phyloP scores from a whole-genome alignment of 805 yeast species.

The Jamesozyma lodderae region DNA sequence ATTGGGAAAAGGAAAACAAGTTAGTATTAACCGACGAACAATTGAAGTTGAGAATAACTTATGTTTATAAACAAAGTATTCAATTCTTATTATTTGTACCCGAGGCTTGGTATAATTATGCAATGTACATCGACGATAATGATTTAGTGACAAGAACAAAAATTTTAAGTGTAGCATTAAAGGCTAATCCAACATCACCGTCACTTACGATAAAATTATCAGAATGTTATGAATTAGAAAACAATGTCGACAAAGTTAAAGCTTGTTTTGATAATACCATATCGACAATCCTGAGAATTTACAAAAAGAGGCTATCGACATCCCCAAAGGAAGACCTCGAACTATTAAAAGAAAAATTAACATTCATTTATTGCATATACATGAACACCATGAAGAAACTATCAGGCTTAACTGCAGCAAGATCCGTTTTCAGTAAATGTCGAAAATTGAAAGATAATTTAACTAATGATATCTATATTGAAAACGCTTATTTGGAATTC shows the following conservation, averaged over 20 bases:
- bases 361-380: constrained; percentile 57
- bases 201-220: constrained; percentile 58
- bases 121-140: constrained; percentile 24
- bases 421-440: constrained; percentile 60
- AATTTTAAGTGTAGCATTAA: constrained; percentile 44
- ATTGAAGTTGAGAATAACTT: constrained; percentile 50
- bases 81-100: constrained; percentile 25
- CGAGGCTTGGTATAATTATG: constrained; percentile 34
- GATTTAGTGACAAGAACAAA: constrained; percentile 14
- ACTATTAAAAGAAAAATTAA: constrained; percentile 30
- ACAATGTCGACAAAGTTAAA: constrained; percentile 42
- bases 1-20: constrained; percentile 69
- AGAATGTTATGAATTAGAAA: constrained; percentile 57
- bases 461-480: constrained; percentile 70
- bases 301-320: constrained; percentile 18
- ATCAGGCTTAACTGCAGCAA: constrained; percentile 61
- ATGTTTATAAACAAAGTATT: constrained; percentile 64
- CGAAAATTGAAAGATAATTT: constrained; percentile 47
- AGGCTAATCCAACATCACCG: constrained; percentile 61
- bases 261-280: constrained; percentile 44
- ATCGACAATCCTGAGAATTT: constrained; percentile 34
- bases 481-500: constrained; percentile 75
- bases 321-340: not conserved
- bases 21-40: constrained; percentile 46
- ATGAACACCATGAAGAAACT: constrained; percentile 65